phyloP scores from a whole-genome alignment of 2,329 filamentous ascomycete species.

The Chrysosporium queenslandicum region DNA sequence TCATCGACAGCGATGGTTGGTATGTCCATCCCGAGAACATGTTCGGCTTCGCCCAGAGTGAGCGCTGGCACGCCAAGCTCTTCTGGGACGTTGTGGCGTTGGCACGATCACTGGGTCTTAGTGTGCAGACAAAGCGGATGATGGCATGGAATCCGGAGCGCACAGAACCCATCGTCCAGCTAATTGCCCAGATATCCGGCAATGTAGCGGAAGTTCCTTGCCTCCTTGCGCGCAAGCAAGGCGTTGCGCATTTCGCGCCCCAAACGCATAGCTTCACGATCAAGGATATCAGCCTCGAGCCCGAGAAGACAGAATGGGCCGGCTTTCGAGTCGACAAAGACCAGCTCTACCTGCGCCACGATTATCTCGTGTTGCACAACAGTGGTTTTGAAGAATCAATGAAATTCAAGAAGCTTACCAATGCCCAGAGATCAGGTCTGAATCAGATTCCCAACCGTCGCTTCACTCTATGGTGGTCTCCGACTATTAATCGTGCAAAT shows the following conservation, averaged over 20 bases:
- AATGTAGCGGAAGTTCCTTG: constrained; percentile 19
- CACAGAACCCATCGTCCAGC: constrained; percentile 8
- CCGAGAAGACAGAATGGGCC: constrained; percentile 39
- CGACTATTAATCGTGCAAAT: constrained; percentile 87
- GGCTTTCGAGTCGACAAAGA: constrained; percentile 45
- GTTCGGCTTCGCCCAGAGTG: constrained; percentile 15
- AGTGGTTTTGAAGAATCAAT: constrained; percentile 54
- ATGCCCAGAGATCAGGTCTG: constrained; percentile 89
- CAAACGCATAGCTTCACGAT: constrained; percentile 32
- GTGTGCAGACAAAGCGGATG: constrained; percentile 11
- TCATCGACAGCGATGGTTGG: constrained; percentile 15
- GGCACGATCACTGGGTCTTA: constrained; percentile 15
- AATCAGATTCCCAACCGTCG: constrained; percentile 98
- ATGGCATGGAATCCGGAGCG: constrained; percentile 1
- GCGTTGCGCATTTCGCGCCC: constrained; percentile 17
- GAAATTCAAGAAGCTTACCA: constrained; percentile 99
- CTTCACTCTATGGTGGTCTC: constrained; percentile 96
- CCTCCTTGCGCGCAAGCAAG: constrained; percentile 17
- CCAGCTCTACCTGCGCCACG: constrained; percentile 43
- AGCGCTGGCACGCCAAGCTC: constrained; percentile 11
- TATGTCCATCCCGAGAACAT: constrained; percentile 14
- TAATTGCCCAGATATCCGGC: constrained; percentile 17
- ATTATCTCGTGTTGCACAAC: constrained; percentile 41
- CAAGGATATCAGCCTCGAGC: constrained; percentile 37
- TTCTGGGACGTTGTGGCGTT: constrained; percentile 17